Evolutionary conservation across 2,329 filamentous ascomycete genomes (phyloP).

Genomic region (Sclerotinia nivalis): DNA sequence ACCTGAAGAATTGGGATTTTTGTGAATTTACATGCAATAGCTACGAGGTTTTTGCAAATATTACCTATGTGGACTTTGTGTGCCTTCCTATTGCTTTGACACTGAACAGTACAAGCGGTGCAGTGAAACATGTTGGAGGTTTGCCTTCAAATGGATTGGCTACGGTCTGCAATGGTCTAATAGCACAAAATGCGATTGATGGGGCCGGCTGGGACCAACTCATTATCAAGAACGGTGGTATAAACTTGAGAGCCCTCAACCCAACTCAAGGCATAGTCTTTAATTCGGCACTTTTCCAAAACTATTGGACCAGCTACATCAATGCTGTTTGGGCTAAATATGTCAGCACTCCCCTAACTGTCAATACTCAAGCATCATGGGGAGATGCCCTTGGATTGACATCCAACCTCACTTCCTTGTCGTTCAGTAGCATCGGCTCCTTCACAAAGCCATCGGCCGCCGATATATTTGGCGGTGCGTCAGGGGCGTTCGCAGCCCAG

Average conservation of each 20-base stretch:
- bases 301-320: slow-evolving; percentile 49
- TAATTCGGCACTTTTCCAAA: slow-evolving; percentile 46
- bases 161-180: slow-evolving; percentile 54
- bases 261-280: slow-evolving; percentile 44
- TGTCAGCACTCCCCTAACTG: slow-evolving; percentile 47
- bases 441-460: slow-evolving; percentile 58
- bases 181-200: slow-evolving; percentile 56
- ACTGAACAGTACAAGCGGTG: slow-evolving; percentile 47
- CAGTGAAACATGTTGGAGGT: slow-evolving; percentile 53
- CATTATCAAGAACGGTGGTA: slow-evolving; percentile 39
- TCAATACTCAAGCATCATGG: slow-evolving; percentile 65
- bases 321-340: slow-evolving; percentile 48
- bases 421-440: slow-evolving; percentile 46
- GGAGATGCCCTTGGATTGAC: slow-evolving; percentile 54
- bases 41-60: slow-evolving; percentile 63
- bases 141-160: slow-evolving; percentile 57
- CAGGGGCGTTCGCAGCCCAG: slow-evolving; percentile 55
- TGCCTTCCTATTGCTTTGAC: slow-evolving; percentile 59
- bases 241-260: slow-evolving; percentile 46
- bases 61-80: slow-evolving; percentile 75
- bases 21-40: slow-evolving; percentile 68
- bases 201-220: slow-evolving; percentile 61
- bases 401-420: slow-evolving; percentile 37
- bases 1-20: slow-evolving; percentile 63
- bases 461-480: slow-evolving; percentile 67